Base-by-base conservation (phyloP, 768 basidiomycete genomes). In the Suillus spraguei region DNA sequence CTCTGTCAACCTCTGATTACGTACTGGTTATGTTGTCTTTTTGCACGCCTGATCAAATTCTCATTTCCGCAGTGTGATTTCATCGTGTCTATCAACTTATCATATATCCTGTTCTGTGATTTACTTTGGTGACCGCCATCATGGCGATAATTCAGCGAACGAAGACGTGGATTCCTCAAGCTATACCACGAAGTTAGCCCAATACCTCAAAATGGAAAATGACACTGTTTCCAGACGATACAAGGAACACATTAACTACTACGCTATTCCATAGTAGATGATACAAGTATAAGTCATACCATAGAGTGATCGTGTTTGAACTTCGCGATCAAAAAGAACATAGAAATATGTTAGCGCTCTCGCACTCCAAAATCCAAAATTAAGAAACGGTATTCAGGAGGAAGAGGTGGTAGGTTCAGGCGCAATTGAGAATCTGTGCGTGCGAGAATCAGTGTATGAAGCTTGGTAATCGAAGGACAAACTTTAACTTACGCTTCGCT, bases 401-500 rank as follows among this genome's bases (percentile, higher is more conserved):
- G 54, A 39, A 28, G 55, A 20, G 39, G 50, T 2, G 16, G 17
- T 17, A 52, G 50, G 50, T 9, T 52, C 33, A 28, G 10, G 17
- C 24, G 41, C 56, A 13, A 58, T 41, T 11, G 39, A 41, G 39
- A 58, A 58, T 10, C 56, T 58, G 24, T 28, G 13, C 38, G 10
- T 17, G 16, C 17, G 17, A 9, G 16, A 24, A 6, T 56, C 38
- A 56, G 55, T 1, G 24, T 39, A 20, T 14, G 35, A 11, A 7
- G 17, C 22, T 56, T 6, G 7, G 17, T 39, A 10, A 41, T 7
- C 39, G 11, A 28, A 24, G 8, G 11, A 28, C 11, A 28, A 16
- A 77, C 8, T 20, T 20, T 9, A 9, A 20, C 81, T 63, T 63
- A 85, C 80, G 80, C 83, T 58, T 82, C 75, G 52, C 83, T 85